Evolutionary conservation across 768 basidiomycete species (phyloP).

Genomic region (Boletus subcaerulescens): DNA sequence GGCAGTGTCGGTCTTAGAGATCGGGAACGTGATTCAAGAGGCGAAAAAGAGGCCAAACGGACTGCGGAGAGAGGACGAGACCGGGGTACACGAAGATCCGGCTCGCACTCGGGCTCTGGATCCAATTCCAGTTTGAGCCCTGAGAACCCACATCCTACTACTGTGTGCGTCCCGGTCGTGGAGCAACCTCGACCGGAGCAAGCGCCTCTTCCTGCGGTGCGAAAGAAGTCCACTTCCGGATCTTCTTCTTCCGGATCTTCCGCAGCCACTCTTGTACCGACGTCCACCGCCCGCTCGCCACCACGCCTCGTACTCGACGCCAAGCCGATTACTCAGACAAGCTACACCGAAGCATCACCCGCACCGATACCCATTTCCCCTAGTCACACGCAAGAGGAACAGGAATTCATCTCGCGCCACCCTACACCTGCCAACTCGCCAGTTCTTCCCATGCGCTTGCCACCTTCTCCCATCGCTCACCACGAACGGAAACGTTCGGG

Average conservation of each 20-base stretch:
- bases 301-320: constrained; percentile 30
- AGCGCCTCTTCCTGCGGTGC: constrained; percentile 7
- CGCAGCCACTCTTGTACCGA: constrained; percentile 10
- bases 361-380: constrained; percentile 24
- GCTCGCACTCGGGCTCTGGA: constrained; percentile 30
- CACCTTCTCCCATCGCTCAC: constrained; percentile 9
- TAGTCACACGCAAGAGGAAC: constrained; percentile 30
- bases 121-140: constrained; percentile 37
- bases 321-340: constrained; percentile 27
- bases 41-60: constrained; percentile 29
- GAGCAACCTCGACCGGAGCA: constrained; percentile 10
- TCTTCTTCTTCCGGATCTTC: constrained; percentile 31
- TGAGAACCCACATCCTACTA: constrained; percentile 18
- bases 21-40: constrained; percentile 23
- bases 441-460: constrained; percentile 32
- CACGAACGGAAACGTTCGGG: constrained; percentile 19
- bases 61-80: constrained; percentile 30
- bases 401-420: constrained; percentile 37
- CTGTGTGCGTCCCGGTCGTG: neutral
- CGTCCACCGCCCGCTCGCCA: constrained; percentile 16
- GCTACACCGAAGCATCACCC: constrained; percentile 19
- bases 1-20: constrained; percentile 35
- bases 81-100: constrained; percentile 23
- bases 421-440: constrained; percentile 69
- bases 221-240: constrained; percentile 13